Evolutionary conservation across 345 rosid genomes (phyloP).

Genomic region (Populus ilicifolia): DNA sequence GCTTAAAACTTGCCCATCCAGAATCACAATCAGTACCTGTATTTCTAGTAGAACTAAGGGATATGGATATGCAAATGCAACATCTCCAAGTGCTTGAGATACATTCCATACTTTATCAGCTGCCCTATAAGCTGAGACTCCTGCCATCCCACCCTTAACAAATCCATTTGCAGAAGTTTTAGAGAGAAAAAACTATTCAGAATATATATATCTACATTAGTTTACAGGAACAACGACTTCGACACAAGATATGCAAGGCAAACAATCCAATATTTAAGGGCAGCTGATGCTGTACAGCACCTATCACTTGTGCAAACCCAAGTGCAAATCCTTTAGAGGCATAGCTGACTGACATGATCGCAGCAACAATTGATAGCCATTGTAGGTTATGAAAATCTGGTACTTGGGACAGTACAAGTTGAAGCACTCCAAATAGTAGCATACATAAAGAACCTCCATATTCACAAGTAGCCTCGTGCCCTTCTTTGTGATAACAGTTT

Average conservation of each 20-base stretch:
- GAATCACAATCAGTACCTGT: not conserved
- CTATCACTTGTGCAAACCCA: slow-evolving; percentile 39
- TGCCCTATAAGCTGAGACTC: slow-evolving; percentile 25
- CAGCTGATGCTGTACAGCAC: slow-evolving; percentile 12
- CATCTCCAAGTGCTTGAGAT: slow-evolving; percentile 44
- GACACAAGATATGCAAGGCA: not conserved
- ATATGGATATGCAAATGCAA: slow-evolving; percentile 45
- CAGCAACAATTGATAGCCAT: slow-evolving; percentile 53
- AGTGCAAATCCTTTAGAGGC: slow-evolving; percentile 49
- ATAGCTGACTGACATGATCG: slow-evolving; percentile 53
- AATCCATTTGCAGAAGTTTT: slow-evolving; percentile 37
- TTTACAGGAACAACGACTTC: not conserved
- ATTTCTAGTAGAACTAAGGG: slow-evolving; percentile 29
- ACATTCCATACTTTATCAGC: slow-evolving; percentile 32
- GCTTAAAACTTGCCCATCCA: not conserved
- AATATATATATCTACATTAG: too few relatives aligned
- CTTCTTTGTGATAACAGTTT: slow-evolving; percentile 45
- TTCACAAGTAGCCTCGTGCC: slow-evolving; percentile 40
- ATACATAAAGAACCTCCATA: slow-evolving; percentile 33
- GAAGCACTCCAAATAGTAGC: slow-evolving; percentile 47
- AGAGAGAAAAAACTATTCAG: not conserved
- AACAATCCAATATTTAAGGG: not conserved
- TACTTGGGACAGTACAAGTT: slow-evolving; percentile 45
- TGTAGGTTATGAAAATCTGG: slow-evolving; percentile 51
- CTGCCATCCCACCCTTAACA: slow-evolving; percentile 32